Evolutionary conservation across 2,329 filamentous ascomycete species (phyloP).

Genomic region (Neofusicoccum parvum): DNA sequence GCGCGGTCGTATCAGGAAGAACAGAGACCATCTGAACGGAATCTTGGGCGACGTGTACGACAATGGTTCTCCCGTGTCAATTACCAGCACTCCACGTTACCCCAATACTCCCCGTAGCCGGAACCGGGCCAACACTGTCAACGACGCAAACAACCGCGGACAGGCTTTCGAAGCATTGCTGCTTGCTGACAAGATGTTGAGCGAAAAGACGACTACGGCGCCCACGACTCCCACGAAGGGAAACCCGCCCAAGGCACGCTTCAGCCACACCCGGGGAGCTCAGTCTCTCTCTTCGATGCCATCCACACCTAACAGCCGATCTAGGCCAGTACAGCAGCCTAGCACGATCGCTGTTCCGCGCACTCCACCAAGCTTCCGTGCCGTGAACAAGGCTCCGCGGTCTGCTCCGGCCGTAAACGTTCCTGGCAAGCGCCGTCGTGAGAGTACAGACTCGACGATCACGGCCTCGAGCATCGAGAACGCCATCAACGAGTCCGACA

Average conservation of each 20-base stretch:
- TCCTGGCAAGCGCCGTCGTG: constrained; percentile 50
- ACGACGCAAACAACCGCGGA: constrained; percentile 41
- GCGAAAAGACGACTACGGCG: constrained; percentile 73
- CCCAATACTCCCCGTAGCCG: constrained; percentile 31
- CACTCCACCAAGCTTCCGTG: constrained; percentile 46
- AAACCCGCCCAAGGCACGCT: constrained; percentile 51
- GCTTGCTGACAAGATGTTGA: constrained; percentile 72
- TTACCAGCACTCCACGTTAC: constrained; percentile 45
- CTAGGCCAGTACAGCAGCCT: constrained; percentile 59
- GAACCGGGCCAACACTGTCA: background rate
- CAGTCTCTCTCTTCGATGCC: constrained; percentile 86
- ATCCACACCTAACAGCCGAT: constrained; percentile 67
- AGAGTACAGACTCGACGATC: constrained; percentile 68
- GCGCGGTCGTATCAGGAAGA: constrained; percentile 82
- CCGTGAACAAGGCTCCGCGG: constrained; percentile 42
- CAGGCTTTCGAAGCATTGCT: constrained; percentile 77
- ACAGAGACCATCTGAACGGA: constrained; percentile 77
- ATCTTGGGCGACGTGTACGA: constrained; percentile 49
- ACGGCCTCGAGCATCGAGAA: constrained; percentile 44
- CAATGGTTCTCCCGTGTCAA: constrained; percentile 65
- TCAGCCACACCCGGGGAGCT: constrained; percentile 71
- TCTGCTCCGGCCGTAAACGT: constrained; percentile 46
- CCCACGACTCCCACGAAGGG: constrained; percentile 68
- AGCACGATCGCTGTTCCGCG: constrained; percentile 58
- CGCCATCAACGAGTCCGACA: constrained; percentile 62